Conservation (phyloP, 176 grass and related monocot genomes). For the Raddia guianensis region DNA sequence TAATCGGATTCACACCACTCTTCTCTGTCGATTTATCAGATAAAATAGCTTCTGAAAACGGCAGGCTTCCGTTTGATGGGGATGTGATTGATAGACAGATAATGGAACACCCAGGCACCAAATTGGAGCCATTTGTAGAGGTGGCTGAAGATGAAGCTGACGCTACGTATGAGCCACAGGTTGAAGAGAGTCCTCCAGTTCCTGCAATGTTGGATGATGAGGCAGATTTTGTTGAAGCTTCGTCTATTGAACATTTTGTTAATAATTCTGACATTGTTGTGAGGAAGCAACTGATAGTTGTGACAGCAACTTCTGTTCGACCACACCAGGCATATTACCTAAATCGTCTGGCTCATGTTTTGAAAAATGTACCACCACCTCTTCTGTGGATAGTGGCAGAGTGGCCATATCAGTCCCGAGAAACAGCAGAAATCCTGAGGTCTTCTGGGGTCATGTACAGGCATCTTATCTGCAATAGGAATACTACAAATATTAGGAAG, state of each 20-base stretch:
- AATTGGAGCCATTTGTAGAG: constrained; percentile 38
- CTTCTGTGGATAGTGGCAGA: constrained; percentile 92
- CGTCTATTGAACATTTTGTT: constrained; percentile 23
- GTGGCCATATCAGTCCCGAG: constrained; percentile 69
- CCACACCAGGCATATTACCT: constrained; percentile 89
- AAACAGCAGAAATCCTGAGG: constrained; percentile 87
- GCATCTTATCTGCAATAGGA: constrained; percentile 84
- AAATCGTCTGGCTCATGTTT: constrained; percentile 71
- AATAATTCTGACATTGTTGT: constrained; percentile 48
- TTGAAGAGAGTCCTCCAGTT: constrained; percentile 48
- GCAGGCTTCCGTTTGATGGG: constrained; percentile 48
- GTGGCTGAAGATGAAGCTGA: constrained; percentile 51
- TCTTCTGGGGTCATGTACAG: constrained; percentile 90
- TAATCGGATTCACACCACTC: constrained; percentile 80
- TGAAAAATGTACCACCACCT: constrained; percentile 67
- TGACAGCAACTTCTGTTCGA: constrained; percentile 82
- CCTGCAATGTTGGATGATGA: constrained; percentile 59
- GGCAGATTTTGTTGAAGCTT: constrained; percentile 47
- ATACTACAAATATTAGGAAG: constrained; percentile 68
- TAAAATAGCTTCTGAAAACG: constrained; percentile 52
- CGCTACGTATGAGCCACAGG: constrained; percentile 27
- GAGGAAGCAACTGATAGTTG: constrained; percentile 83
- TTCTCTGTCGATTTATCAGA: constrained; percentile 73
- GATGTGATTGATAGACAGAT: constrained; percentile 45
- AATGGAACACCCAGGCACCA: constrained; percentile 35